Percentiles rank a stretch among this genome's conserved stretches.
Evolutionary conservation across 2,329 filamentous ascomycete genomes (phyloP).

Genomic region (Cladosporium oxysporum): DNA sequence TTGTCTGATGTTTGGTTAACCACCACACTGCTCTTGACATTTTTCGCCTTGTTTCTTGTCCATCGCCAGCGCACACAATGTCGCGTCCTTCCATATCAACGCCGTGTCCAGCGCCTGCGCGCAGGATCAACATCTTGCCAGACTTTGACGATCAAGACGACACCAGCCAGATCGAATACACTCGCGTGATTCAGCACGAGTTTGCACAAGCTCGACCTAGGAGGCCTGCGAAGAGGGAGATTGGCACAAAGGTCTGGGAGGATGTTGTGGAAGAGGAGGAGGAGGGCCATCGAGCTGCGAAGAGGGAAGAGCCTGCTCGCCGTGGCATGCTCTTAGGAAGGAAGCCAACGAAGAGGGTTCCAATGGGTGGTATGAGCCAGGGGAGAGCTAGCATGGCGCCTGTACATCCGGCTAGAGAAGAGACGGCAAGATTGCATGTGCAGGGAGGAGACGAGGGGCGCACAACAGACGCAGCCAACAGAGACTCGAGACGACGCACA

Average conservation of each 20-base stretch:
- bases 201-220: slow-evolving; percentile 32
- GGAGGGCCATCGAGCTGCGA: slow-evolving; percentile 24
- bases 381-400: slow-evolving; percentile 15
- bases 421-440: background rate
- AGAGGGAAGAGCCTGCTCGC: slow-evolving; percentile 23
- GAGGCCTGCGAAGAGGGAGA: slow-evolving; percentile 27
- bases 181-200: slow-evolving; percentile 34
- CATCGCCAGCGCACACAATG: slow-evolving; percentile 20
- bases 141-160: slow-evolving; percentile 23
- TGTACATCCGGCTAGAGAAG: background rate
- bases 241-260: slow-evolving; percentile 36
- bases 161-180: slow-evolving; percentile 36
- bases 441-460: background rate
- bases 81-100: slow-evolving; percentile 30
- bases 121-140: slow-evolving; percentile 17
- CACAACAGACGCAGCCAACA: slow-evolving; percentile 26
- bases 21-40: background rate
- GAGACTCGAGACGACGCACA: slow-evolving; percentile 49
- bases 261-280: slow-evolving; percentile 34
- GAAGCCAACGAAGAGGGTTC: slow-evolving; percentile 21
- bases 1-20: background rate
- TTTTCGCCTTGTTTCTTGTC: background rate
- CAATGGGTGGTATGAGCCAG: slow-evolving; percentile 19
- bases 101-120: slow-evolving; percentile 32
- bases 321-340: slow-evolving; percentile 18